Conservation (phyloP, 2,329 filamentous ascomycete genomes). For the Cladorrhinum sp. region DNA sequence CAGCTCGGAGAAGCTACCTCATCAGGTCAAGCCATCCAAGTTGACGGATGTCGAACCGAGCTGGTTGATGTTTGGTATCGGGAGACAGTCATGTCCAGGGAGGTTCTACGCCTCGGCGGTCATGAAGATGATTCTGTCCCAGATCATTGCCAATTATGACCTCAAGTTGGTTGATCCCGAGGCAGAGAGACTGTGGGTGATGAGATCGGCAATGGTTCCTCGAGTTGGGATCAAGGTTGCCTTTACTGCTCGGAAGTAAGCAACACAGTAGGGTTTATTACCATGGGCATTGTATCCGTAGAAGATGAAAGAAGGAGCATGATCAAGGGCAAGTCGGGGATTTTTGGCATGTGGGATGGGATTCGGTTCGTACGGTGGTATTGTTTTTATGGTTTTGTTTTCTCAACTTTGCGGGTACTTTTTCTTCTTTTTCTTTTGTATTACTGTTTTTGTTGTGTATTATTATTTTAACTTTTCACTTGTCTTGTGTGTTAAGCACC, state of each 20-base stretch:
- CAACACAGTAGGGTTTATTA: not conserved
- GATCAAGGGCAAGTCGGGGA: too few species aligned
- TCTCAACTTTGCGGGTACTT: too few species aligned
- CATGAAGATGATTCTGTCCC: constrained; percentile 4
- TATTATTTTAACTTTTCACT: too few species aligned
- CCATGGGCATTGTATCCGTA: too few species aligned
- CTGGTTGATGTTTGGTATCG: constrained; percentile 8
- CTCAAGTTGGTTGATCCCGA: constrained; percentile 3
- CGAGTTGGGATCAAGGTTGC: not conserved
- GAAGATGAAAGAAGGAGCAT: too few species aligned
- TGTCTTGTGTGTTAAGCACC: too few species aligned
- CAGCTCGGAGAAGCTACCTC: not conserved
- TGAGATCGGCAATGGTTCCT: constrained; percentile 2
- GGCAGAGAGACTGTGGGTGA: not conserved
- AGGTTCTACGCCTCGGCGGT: constrained; percentile 4
- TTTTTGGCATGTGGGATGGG: too few species aligned
- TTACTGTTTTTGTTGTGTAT: too few species aligned
- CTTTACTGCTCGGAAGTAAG: not conserved
- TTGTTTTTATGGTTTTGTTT: too few species aligned
- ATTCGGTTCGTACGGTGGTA: too few species aligned
- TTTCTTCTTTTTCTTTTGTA: too few species aligned
- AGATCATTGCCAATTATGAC: constrained; percentile 6
- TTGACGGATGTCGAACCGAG: not conserved
- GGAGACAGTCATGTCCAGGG: constrained; percentile 7
- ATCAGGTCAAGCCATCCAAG: constrained; percentile 3